Base-by-base conservation (phyloP, 78 protist genomes). In the Tieghemostelium lacteum region DNA sequence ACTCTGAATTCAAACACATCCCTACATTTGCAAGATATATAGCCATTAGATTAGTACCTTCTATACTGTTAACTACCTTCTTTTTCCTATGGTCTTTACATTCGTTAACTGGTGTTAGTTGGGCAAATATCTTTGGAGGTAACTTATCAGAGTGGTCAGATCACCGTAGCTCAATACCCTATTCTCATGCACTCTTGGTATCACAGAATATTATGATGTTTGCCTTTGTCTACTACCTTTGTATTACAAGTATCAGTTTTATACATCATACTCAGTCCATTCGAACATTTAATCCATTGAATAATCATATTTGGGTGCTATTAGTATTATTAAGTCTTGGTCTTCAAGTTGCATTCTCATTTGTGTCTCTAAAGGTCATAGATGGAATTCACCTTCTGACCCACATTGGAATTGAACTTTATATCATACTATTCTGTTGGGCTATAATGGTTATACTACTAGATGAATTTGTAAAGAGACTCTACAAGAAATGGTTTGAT, bases 171-270 rank as follows among this genome's bases (percentile, higher is more conserved):
- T 20, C 10, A 3, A 10, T 80, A 2, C 31, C 77, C 4, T 69
- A 42, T 45, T 73, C 93, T 26, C 40, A 72, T 7, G 76, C 91
- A 0, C 24, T 88, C 1, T 19, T 88, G 28, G 67, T 77, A 0
- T 88, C 93, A 16, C 93, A 88, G 39, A 88, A 88, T 28, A 73
- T 88, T 10, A 77, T 88, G 83, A 73, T 88, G 87, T 72, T 88
- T 71, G 86, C 86, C 2, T 69, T 88, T 66, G 93, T 88, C 19
- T 88, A 58, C 63, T 88, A 88, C 39, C 50, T 88, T 2, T 61
- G 73, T 22, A 50, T 83, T 19, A 57, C 91, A 17, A 83, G 91
- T 45, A 50, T 83, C 2, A 83, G 91, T 42, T 83, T 83, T 49
- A 83, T 83, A 36, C 91, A 83, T 83, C 91, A 83, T 33, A 83